phyloP scores from a whole-genome alignment of 2,329 filamentous ascomycete genomes.

The Xylaria sp. region DNA sequence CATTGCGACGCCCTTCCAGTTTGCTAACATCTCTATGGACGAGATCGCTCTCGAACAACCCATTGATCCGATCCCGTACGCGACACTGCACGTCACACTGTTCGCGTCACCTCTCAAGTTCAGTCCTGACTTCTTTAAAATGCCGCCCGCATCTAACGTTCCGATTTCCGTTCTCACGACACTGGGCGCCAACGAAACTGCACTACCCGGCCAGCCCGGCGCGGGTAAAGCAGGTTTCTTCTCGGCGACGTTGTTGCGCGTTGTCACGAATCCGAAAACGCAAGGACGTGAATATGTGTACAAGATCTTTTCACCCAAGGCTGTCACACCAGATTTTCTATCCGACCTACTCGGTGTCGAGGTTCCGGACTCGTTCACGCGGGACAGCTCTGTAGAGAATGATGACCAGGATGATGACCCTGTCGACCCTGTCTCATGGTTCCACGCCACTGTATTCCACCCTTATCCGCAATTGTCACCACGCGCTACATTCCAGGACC shows the following conservation, averaged over 20 bases:
- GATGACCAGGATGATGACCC: conserved; percentile 31
- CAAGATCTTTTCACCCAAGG: conserved; percentile 58
- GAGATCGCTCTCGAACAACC: conserved; percentile 54
- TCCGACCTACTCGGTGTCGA: conserved; percentile 46
- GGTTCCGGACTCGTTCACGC: conserved; percentile 39
- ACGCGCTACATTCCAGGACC: conserved; percentile 79
- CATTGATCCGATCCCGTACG: conserved; percentile 80
- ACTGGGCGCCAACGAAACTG: conserved; percentile 55
- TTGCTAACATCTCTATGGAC: conserved; percentile 55
- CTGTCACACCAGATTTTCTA: conserved; percentile 49
- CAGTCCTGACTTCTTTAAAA: conserved; percentile 66
- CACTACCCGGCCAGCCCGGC: conserved; percentile 47
- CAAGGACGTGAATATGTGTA: conserved; percentile 52
- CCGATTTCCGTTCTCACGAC: conserved; percentile 82
- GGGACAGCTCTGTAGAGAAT: conserved; percentile 21
- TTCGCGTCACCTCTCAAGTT: conserved; percentile 74
- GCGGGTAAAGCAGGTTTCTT: conserved; percentile 76
- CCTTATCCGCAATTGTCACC: conserved; percentile 84
- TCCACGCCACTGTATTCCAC: conserved; percentile 70
- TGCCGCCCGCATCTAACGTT: conserved; percentile 50
- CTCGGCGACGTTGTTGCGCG: conserved; percentile 70
- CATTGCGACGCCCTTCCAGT: conserved; percentile 79
- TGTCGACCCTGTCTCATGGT: conserved; percentile 61
- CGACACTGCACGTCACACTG: conserved; percentile 80
- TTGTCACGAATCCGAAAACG: conserved; percentile 56